Conservation (phyloP, 2,329 filamentous ascomycete species). For the Mycogone perniciosa region DNA sequence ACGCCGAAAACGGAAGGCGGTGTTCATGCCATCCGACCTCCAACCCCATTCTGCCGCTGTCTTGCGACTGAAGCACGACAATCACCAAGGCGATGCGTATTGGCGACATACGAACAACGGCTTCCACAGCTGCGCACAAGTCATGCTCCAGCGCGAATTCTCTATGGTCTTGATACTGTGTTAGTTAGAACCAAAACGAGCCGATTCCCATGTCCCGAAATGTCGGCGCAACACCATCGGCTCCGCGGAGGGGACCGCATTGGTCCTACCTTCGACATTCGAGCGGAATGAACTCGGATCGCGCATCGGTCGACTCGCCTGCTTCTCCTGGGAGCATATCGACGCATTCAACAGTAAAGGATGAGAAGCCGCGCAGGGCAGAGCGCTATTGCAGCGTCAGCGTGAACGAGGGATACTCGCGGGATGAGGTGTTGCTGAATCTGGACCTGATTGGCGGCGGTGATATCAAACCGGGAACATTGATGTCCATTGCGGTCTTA, state of each 20-base stretch:
- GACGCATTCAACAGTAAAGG: conserved; percentile 41
- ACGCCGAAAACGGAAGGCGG: conserved; percentile 12
- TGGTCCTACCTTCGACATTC: conserved; percentile 51
- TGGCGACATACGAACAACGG: neutral
- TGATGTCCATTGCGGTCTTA: conserved; percentile 66
- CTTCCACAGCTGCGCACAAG: neutral
- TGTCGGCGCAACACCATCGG: conserved; percentile 33
- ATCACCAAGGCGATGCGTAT: neutral
- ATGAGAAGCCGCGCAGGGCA: conserved; percentile 27
- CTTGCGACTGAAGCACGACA: conserved; percentile 2
- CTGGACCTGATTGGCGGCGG: conserved; percentile 57
- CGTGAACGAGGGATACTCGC: conserved; percentile 67
- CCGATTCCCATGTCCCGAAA: conserved; percentile 35
- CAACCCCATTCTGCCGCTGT: conserved; percentile 13
- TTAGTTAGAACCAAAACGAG: conserved; percentile 12
- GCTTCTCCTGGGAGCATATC: conserved; percentile 45
- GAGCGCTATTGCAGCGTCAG: conserved; percentile 49
- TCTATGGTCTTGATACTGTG: conserved; percentile 10
- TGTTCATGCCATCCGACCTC: conserved; percentile 1
- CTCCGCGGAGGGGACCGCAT: conserved; percentile 40
- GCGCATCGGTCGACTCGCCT: conserved; percentile 32
- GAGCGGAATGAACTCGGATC: conserved; percentile 43
- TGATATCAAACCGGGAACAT: conserved; percentile 56
- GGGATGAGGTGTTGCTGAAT: conserved; percentile 75
- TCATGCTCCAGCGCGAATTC: conserved; percentile 9